Percentiles rank a stretch among this genome's conserved stretches.
These are phyloP conservation scores for Yamadazyma songkhlaensis DNA, from an alignment of 1,139 yeast genomes.

Conservation along the genomic window DNA sequence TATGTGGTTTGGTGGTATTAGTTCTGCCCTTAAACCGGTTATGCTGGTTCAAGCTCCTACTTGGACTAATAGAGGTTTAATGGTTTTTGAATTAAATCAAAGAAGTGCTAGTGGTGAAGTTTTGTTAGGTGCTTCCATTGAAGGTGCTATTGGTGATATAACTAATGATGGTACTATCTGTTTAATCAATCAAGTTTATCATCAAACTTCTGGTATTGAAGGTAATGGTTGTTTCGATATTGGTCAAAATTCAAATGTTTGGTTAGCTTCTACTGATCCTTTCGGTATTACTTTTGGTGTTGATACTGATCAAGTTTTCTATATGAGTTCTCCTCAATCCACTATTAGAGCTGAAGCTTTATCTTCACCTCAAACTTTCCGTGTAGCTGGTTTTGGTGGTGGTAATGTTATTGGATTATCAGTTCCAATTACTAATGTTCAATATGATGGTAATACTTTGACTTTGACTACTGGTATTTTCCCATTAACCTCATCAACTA, in stretches of 20 bases:
- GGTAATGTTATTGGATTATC: slow-evolving; percentile 25
- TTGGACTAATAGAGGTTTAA: slow-evolving; percentile 20
- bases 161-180: slow-evolving; percentile 26
- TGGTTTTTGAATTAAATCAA: slow-evolving; percentile 15
- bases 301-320: slow-evolving; percentile 15
- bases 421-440: slow-evolving; percentile 13
- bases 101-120: slow-evolving; percentile 17
- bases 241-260: slow-evolving; percentile 17
- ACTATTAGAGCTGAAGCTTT: slow-evolving; percentile 13
- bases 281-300: slow-evolving; percentile 6
- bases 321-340: slow-evolving; percentile 14
- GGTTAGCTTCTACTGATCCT: slow-evolving; percentile 11
- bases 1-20: slow-evolving; percentile 16
- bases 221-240: slow-evolving; percentile 28
- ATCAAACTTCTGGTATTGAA: slow-evolving; percentile 19
- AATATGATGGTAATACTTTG: slow-evolving; percentile 7
- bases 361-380: slow-evolving; percentile 16
- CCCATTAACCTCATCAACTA: slow-evolving; percentile 8
- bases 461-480: slow-evolving; percentile 9
- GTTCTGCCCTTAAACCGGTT: slow-evolving; percentile 14
- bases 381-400: slow-evolving; percentile 29
- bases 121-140: slow-evolving; percentile 13
- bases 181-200: slow-evolving; percentile 19
- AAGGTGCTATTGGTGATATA: slow-evolving; percentile 12
- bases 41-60: slow-evolving; percentile 14